Evolutionary conservation across 148 eudicot genomes (phyloP), one percentile per base, ranked within the genome.

Genomic region (Gaultheria prostrata): DNA sequence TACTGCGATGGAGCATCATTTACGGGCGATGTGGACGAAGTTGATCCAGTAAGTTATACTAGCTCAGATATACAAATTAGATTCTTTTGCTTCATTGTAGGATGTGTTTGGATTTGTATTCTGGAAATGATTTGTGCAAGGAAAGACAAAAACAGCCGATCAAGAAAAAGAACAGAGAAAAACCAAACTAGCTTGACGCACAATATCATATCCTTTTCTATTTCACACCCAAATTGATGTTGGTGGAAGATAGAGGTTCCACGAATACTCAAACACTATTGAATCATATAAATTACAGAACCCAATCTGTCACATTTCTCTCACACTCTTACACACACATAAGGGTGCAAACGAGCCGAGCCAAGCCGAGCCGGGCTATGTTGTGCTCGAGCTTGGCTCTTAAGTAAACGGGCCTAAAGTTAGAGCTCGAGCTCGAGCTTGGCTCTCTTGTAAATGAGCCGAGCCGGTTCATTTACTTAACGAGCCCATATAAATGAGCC

Each of bases 1-100:
- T 97, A 97, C 84, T 97, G 99, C 85, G 99, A 97, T 85, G 99
- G 99, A 14, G 86, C 99, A 67, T 97, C 99, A 49, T 97, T 95
- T 67, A 97, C 99, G 0, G 98, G 99, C 80, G 91, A 97, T 80
- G 92, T 97, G 30, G 94, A 92, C 87, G 90, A 86, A 65, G 98
- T 94, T 33, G 82, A 94, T 89, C 93, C 93, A 67, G 98, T 95
- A 86, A 93, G 91, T 88, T 65, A 11, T 24, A 28, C 70, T 24
- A 65, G 32, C 15, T 63, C 70, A 63, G 63, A 56, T 56, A 8
- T 56, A 8, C 63, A 56, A 56, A 18, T 56, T 56, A 56, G n/a
- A 18, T 56, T 56, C 63, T 56, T 8, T 56, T 18, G 24, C 63
- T 5, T 56, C 63, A 20, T 56, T 14, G 6, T 18, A 18, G 63